Evolutionary conservation across 495 filamentous ascomycete genomes (phyloP).

Genomic region (Lasiosphaeria hispida): DNA sequence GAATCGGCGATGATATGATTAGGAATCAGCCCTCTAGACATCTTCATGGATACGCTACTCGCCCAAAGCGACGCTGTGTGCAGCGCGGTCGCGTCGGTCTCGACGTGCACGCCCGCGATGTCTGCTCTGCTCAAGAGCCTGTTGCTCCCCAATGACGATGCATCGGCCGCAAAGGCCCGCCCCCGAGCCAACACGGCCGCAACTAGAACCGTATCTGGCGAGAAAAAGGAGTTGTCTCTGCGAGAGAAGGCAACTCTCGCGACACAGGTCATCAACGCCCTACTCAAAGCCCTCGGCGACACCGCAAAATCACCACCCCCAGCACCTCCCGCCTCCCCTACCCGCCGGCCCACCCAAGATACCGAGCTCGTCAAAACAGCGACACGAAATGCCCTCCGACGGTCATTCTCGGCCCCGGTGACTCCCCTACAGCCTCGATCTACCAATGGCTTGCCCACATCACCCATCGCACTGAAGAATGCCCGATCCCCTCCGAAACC

Average conservation of each 20-base stretch:
- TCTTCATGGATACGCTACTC: conserved; percentile 46
- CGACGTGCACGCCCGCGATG: conserved; percentile 52
- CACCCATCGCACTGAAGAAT: conserved; percentile 39
- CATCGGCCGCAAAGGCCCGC: conserved; percentile 29
- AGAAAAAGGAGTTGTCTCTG: conserved; percentile 42
- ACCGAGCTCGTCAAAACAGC: conserved; percentile 36
- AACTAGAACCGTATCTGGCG: conserved; percentile 17
- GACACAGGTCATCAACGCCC: conserved; percentile 76
- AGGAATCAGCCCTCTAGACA: conserved; percentile 13
- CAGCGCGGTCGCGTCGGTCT: conserved; percentile 46
- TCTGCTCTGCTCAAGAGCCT: conserved; percentile 49
- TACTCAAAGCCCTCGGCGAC: conserved; percentile 70
- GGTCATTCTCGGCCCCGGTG: conserved; percentile 48
- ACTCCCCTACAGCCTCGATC: conserved; percentile 52
- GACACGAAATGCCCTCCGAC: conserved; percentile 36
- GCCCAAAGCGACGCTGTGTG: conserved; percentile 50
- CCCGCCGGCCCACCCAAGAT: conserved; percentile 28
- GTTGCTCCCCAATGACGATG: conserved; percentile 39
- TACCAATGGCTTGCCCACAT: conserved; percentile 51
- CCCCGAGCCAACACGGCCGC: conserved; percentile 25
- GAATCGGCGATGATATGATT: conserved; percentile 29
- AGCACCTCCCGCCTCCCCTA: conserved; percentile 21
- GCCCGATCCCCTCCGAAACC: conserved; percentile 24
- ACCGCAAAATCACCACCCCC: conserved; percentile 55
- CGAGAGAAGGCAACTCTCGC: conserved; percentile 70